These are phyloP conservation scores for Gloeophyllum trabeum DNA, from an alignment of 768 basidiomycete genomes.

Conservation along the genomic window DNA sequence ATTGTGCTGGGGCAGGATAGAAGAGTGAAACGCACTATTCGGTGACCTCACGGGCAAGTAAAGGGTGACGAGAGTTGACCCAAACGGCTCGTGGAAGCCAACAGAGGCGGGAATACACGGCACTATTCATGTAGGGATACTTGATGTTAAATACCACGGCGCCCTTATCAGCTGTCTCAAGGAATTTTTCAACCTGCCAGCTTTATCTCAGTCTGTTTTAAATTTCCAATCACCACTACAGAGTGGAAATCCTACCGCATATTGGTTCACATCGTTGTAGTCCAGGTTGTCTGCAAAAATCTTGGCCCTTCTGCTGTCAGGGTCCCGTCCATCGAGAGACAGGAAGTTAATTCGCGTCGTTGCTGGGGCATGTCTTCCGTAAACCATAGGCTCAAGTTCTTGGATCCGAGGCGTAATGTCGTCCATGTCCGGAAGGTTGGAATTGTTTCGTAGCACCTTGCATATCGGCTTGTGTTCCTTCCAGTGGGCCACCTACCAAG, in stretches of 20 bases:
- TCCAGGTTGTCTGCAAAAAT: background rate
- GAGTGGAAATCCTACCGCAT: background rate
- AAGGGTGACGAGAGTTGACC: background rate
- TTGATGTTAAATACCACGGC: constrained; percentile 3
- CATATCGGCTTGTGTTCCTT: constrained; percentile 2
- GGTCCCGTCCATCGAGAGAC: background rate
- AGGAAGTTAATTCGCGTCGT: background rate
- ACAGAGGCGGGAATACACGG: background rate
- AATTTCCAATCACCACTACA: background rate
- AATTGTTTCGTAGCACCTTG: background rate
- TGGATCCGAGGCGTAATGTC: background rate
- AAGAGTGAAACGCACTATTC: background rate
- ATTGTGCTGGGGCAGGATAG: background rate
- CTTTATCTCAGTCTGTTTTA: background rate
- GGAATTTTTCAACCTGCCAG: constrained; percentile 2
- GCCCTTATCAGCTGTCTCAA: constrained; percentile 1
- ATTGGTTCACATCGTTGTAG: background rate
- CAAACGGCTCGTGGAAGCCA: background rate
- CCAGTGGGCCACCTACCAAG: constrained; percentile 2
- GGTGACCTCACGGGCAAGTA: background rate
- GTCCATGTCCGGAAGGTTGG: background rate
- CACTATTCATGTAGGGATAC: constrained; percentile 3
- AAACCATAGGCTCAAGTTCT: background rate
- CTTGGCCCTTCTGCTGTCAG: background rate
- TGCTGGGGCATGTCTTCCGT: background rate